Percentiles rank a stretch among this genome's conserved stretches.
Evolutionary conservation across 768 basidiomycete genomes (phyloP).

Genomic region (Bullera alba): DNA sequence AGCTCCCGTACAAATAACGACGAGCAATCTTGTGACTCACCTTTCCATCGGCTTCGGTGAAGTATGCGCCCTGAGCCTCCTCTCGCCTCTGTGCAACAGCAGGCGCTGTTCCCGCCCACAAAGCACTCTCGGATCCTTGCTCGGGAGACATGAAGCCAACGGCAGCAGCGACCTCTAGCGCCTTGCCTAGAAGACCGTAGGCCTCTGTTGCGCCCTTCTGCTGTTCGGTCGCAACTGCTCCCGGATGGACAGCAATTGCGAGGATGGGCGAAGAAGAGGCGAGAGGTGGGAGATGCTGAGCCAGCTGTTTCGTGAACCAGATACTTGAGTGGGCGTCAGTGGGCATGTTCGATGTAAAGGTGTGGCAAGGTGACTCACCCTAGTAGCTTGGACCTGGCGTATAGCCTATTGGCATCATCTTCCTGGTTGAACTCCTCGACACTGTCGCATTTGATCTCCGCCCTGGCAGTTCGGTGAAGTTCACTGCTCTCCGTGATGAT

Average conservation of each 20-base stretch:
- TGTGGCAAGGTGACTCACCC: slow-evolving; percentile 28
- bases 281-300: slow-evolving; percentile 31
- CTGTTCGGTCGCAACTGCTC: slow-evolving; percentile 44
- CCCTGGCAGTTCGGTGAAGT: slow-evolving; percentile 29
- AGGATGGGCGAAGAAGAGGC: slow-evolving; percentile 31
- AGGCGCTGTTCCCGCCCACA: slow-evolving; percentile 36
- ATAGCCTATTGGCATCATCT: slow-evolving; percentile 31
- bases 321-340: slow-evolving; percentile 19
- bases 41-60: slow-evolving; percentile 42
- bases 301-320: slow-evolving; percentile 38
- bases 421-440: slow-evolving; percentile 36
- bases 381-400: slow-evolving; percentile 38
- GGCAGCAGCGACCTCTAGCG: slow-evolving; percentile 26
- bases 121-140: slow-evolving; percentile 40
- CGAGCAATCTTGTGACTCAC: slow-evolving; percentile 5
- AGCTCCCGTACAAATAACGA: background rate
- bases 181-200: slow-evolving; percentile 36
- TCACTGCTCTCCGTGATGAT: slow-evolving; percentile 40
- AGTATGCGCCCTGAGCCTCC: slow-evolving; percentile 41
- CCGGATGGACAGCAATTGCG: slow-evolving; percentile 40
- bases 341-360: background rate
- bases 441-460: slow-evolving; percentile 36
- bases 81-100: slow-evolving; percentile 19
- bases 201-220: slow-evolving; percentile 40
- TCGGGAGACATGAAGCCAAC: slow-evolving; percentile 44